A percentile compares a stretch with the other conserved stretches of the same genome.
Conservation (phyloP, 2,329 filamentous ascomycete genomes). For the Cladosporium sp. region DNA sequence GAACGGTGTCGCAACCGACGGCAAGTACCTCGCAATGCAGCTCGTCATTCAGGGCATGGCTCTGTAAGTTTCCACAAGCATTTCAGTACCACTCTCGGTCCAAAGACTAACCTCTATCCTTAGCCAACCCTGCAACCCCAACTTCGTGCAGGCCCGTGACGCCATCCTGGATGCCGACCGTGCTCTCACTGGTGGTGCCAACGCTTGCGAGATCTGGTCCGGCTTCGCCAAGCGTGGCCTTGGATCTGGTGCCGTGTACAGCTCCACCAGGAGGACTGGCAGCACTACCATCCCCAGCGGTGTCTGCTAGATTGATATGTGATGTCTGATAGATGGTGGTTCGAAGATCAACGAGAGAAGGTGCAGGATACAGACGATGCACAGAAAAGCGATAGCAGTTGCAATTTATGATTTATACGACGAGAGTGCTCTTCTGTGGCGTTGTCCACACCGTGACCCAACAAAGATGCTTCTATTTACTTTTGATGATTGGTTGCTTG, state of each 20-base stretch:
- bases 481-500: too few species aligned
- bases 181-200: constrained; percentile 48
- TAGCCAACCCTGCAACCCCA: constrained; percentile 53
- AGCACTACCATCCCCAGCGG: constrained; percentile 10
- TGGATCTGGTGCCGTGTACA: constrained; percentile 29
- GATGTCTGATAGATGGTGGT: too few species aligned
- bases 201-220: constrained; percentile 51
- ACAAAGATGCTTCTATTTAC: too few species aligned
- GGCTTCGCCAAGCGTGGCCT: constrained; percentile 57
- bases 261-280: constrained; percentile 6
- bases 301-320: constrained; percentile 9
- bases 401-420: neutral
- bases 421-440: neutral
- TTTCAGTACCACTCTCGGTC: constrained; percentile 8
- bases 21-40: constrained; percentile 51
- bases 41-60: constrained; percentile 51
- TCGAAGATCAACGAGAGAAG: neutral
- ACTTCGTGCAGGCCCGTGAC: constrained; percentile 50
- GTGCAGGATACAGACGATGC: neutral
- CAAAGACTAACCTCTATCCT: neutral
- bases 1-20: constrained; percentile 48
- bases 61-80: constrained; percentile 30
- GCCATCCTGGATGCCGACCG: constrained; percentile 55
- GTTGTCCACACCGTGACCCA: too few species aligned
- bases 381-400: neutral